Evolutionary conservation across 1,284 basidiomycete species (phyloP).

Genomic region (Termitomyces sp.): DNA sequence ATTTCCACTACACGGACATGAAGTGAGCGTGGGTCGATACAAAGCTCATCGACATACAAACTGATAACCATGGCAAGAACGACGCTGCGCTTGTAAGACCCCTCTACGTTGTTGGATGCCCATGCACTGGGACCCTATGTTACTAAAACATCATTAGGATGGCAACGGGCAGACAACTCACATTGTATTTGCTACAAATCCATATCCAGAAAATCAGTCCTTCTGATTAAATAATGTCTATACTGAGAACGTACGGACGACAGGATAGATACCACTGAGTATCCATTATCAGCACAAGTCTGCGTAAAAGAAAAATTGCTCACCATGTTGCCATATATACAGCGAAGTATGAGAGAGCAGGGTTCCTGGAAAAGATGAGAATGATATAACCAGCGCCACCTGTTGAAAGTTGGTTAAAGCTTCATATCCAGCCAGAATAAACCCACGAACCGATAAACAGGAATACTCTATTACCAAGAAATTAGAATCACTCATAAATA

Average conservation of each 20-base stretch:
- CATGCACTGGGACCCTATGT: conserved; percentile 46
- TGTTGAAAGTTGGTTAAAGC: conserved; percentile 17
- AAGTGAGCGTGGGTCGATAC: not conserved
- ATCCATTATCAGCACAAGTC: not conserved
- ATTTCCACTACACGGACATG: conserved; percentile 43
- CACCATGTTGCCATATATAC: conserved; percentile 66
- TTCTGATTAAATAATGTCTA: not conserved
- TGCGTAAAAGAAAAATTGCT: not conserved
- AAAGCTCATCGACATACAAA: conserved; percentile 35
- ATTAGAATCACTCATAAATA: not conserved
- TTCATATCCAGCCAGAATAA: not conserved
- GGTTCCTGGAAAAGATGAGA: conserved; percentile 53
- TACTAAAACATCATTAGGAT: conserved; percentile 5
- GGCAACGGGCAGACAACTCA: conserved; percentile 23
- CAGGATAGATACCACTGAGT: conserved; percentile 63
- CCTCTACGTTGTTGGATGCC: conserved; percentile 71
- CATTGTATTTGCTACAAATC: conserved; percentile 55
- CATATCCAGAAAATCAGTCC: not conserved
- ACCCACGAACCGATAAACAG: conserved; percentile 31
- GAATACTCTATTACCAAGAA: conserved; percentile 22
- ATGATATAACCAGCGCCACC: conserved; percentile 63
- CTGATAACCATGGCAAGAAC: conserved; percentile 67
- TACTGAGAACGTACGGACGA: conserved; percentile 47
- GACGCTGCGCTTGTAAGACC: conserved; percentile 72
- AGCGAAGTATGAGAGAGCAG: conserved; percentile 64